Evolutionary conservation across 768 basidiomycete genomes (phyloP), one percentile per base, ranked within the genome.

Genomic region (Mycena latifolia): DNA sequence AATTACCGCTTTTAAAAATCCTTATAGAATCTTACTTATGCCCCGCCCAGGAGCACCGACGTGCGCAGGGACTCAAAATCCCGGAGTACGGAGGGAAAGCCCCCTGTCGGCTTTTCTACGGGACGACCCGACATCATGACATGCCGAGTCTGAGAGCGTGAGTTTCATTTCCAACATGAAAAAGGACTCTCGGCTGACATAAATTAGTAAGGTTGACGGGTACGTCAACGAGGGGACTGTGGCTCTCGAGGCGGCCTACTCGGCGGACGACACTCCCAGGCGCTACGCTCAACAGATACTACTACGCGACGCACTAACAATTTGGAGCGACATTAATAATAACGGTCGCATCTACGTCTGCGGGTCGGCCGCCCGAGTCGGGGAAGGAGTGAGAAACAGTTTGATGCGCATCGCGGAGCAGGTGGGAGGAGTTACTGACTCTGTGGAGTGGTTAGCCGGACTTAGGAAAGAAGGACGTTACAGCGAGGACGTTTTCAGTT

Each of bases 201-300:
- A 29, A 28, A 28, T 4, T 17, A 67, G 66, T 18, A 17, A 63
- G 25, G 18, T 68, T 17, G 17, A 37, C 4, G 5, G 25, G 25
- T 69, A 64, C 27, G 54, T 57, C 12, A 53, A 64, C 5, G 67
- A 63, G n/a, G 63, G 58, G 3, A 69, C 62, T 8, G 58, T 61
- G 12, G n/a, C 56, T 17, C 47, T 61, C 22, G 67, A 69, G 22
- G 58, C 67, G 5, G 63, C 58, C 9, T 69, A 69, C 41, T 64
- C 67, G 0, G 67, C 60, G 22, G 67, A 55, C 0, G 53, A 59
- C 41, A 24, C 57, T 17, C 67, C 67, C 15, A 20, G 52, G 12
- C 67, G 67, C 1, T 69, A 64, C 31, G 67, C 67, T 3, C 67
- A 69, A 12, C 67, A 69, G 20, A 54, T 69, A 57, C 47, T 69